These are phyloP conservation scores for Hevea brasiliensis DNA, from an alignment of 345 rosid species.

Conservation along the genomic window DNA sequence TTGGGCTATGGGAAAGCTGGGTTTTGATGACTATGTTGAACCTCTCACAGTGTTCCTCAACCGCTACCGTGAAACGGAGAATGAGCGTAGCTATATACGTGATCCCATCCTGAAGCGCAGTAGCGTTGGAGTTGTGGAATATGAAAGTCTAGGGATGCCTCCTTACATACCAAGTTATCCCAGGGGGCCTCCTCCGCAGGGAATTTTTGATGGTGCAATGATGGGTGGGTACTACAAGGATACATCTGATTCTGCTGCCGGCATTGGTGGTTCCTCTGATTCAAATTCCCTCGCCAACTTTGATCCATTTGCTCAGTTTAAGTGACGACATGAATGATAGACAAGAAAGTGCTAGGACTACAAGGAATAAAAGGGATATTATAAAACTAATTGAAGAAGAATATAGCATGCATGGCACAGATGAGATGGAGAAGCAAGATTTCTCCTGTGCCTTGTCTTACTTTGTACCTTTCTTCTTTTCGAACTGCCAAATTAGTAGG, in stretches of 20 bases:
- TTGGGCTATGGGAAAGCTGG: slow-evolving; percentile 94
- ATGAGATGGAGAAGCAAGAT: background rate
- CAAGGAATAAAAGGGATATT: no score
- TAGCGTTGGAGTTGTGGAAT: slow-evolving; percentile 5
- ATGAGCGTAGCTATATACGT: slow-evolving; percentile 41
- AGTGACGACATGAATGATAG: background rate
- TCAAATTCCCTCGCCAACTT: background rate
- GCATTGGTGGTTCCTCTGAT: background rate
- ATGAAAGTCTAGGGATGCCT: slow-evolving; percentile 1
- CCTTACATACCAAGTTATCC: slow-evolving; percentile 13
- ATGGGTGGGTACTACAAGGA: slow-evolving; percentile 2
- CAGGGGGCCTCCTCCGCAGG: slow-evolving; percentile 9
- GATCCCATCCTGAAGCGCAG: slow-evolving; percentile 15
- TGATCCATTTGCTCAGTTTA: slow-evolving; percentile 9
- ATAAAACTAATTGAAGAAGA: no score
- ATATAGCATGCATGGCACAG: background rate
- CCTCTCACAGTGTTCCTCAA: slow-evolving; percentile 73
- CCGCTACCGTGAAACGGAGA: slow-evolving; percentile 75
- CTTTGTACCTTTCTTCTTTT: no score
- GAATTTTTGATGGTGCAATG: slow-evolving; percentile 12
- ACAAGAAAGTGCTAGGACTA: background rate
- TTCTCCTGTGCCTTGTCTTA: no score
- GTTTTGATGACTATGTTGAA: slow-evolving; percentile 85
- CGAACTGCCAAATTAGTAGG: no score
- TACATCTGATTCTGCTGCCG: background rate